These are phyloP conservation scores for Kodamaea restingae DNA, from an alignment of 805 yeast species.

Conservation along the genomic window DNA sequence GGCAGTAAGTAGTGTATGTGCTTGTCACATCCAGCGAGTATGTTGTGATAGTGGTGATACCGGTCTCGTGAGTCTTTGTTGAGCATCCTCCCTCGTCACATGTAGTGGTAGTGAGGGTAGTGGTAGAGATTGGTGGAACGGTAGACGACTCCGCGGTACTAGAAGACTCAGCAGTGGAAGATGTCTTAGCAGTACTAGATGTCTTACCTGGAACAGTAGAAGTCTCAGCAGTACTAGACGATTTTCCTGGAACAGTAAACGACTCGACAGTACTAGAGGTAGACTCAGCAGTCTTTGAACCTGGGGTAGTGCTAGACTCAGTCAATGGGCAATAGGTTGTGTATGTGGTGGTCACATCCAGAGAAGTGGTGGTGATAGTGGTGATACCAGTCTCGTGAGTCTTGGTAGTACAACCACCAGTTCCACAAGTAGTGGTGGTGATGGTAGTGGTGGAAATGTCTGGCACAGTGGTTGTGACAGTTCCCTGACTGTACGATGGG, in stretches of 20 bases:
- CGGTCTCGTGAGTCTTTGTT: slow-evolving; percentile 5
- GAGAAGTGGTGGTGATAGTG: slow-evolving; percentile 8
- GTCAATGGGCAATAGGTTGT: slow-evolving; percentile 19
- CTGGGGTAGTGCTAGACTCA: slow-evolving; percentile 2
- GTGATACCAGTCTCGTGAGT: slow-evolving; percentile 5
- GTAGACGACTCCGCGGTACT: not conserved
- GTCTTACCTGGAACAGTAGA: not conserved
- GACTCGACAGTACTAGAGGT: too few species aligned
- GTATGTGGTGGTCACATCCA: slow-evolving; percentile 9
- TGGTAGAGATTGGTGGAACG: slow-evolving; percentile 1
- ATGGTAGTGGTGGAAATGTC: slow-evolving; percentile 4
- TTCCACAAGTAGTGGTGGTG: slow-evolving; percentile 3
- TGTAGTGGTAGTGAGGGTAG: slow-evolving; percentile 2
- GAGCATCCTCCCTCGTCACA: not conserved
- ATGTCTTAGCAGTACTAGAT: not conserved
- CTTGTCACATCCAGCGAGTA: slow-evolving; percentile 9
- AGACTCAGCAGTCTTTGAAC: slow-evolving; percentile 4
- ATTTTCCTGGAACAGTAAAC: not conserved
- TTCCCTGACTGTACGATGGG: not conserved
- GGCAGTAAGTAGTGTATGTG: slow-evolving; percentile 17
- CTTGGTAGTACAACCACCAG: not conserved
- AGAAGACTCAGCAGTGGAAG: not conserved
- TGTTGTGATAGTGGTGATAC: slow-evolving; percentile 11
- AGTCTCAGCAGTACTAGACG: not conserved
- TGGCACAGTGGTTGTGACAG: not conserved